Base-by-base conservation (phyloP, 176 grass and related monocot genomes). In the Oryza coarctata region DNA sequence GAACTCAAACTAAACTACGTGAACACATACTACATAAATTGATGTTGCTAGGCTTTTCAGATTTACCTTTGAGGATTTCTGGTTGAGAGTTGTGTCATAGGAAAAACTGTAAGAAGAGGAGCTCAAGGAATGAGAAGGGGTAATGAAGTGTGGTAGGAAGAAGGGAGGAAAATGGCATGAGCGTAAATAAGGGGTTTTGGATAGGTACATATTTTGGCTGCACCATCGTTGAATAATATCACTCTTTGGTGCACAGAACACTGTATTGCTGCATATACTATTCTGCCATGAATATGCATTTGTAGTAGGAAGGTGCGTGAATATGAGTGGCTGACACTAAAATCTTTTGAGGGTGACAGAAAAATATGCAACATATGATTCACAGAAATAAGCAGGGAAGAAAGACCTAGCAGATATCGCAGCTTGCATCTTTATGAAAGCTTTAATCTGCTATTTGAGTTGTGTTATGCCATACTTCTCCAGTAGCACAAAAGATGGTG, bases 41-140 rank as follows among this genome's bases (percentile, higher is more conserved):
- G 20, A n/a, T n/a, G 20, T 57, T 57, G 7, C 3, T 14, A 57
- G 52, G 52, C 22, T 57, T 1, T 57, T 22, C 52, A 57, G 52
- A 3, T 57, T n/a, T 57, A 57, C 20, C 22, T 57, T 23, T 80
- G 23, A 14, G 50, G 62, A 84, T 40, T 75, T 88, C 11, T 84
- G 68, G 38, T 25, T 68, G 40, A 65, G 50, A 68, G 68, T 65
- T 17, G 44, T 13, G 36, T 47, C 44, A 72, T 8, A 36, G 62
- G 35, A 25, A 61, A 40, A 83, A 45, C 34, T 88, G 32, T 71
- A 9, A 18, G 58, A 63, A 40, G 8, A 41, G 75, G 75, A 34
- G 25, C 33, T 63, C 35, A 63, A 77, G 35, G 25, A 77, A 77
- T 63, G 35, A 10, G 8, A 63, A 40, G 4, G 7, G 22, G 49